Base-by-base conservation (phyloP, 331 rosid genomes). In the Rosa hybrid region DNA sequence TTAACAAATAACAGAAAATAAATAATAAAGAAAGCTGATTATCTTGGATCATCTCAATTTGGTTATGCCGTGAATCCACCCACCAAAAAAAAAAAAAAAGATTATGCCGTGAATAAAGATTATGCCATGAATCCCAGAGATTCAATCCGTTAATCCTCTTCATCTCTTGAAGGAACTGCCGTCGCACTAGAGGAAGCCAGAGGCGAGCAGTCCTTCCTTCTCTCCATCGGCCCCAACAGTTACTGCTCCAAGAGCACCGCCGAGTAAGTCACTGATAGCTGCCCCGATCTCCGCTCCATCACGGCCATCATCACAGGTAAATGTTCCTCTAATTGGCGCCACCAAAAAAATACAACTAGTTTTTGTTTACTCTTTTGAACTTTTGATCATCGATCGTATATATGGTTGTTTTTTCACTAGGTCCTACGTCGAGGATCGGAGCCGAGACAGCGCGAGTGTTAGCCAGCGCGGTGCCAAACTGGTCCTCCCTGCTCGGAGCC, bases 401-500 rank as follows among this genome's bases (percentile, higher is more conserved):
- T 21, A 18, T 34, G 78, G 38, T 39, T 54, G 42, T 48, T 53
- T 57, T 1, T 41, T 21, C 18, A 5, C 46, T 65, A 91, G 98
- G 98, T 8, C 94, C 94, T 3, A 93, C 99, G 49, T 95, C 99
- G 6, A 97, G 99, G 72, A 95, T 95, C 78, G 99, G 98, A 48
- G 96, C 86, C 0, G 98, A 95, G 87, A 95, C 98, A 21, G 96
- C 98, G 34, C 85, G 90, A 49, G 97, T 91, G 14, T 82, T 95
- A 46, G 99, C 99, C 8, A 84, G 88, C 81, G 98, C 51, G 98
- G 98, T 1, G 97, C 88, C 18, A 82, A 91, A 85, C 80, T 95
- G 51, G 77, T 95, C 39, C 86, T 95, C 23, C 99, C 98, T 9
- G 97, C 90, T 50, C 88, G 99, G 63, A 89, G 82, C 72, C 11